A percentile compares a stretch with the other conserved stretches of the same genome.
These are phyloP conservation scores for Caryopteris hybrid DNA, from an alignment of 305 asterid genomes.

Conservation along the genomic window DNA sequence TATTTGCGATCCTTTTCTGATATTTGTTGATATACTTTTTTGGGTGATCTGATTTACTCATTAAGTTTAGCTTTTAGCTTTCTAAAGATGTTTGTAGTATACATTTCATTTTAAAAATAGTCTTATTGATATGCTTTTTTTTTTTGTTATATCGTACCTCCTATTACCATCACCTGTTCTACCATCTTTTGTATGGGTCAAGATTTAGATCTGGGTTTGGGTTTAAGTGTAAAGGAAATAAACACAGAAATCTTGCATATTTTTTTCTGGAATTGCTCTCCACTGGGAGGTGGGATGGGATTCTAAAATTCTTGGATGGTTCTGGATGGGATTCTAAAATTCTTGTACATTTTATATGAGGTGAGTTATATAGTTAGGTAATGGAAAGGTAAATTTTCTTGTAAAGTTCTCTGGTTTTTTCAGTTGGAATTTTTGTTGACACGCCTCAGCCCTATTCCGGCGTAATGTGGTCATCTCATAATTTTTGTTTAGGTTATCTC, in stretches of 20 bases:
- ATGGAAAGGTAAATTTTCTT: not conserved
- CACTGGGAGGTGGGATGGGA: constrained; percentile 1
- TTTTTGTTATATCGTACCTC: not conserved
- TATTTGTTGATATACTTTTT: not conserved
- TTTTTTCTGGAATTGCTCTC: not conserved
- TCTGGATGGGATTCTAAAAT: too few species aligned
- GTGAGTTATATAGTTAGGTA: not conserved
- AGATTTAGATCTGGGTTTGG: not conserved
- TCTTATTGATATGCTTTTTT: not conserved
- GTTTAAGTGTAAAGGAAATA: not conserved
- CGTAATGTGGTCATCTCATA: not conserved
- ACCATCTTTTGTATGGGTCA: not conserved
- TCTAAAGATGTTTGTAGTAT: not conserved
- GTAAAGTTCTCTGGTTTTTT: not conserved
- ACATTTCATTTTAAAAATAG: not conserved
- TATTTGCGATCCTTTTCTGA: not conserved
- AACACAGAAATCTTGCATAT: not conserved
- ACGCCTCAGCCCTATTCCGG: not conserved
- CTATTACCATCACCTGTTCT: not conserved
- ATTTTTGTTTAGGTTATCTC: not conserved
- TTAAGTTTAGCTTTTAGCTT: not conserved
- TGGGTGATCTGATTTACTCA: not conserved
- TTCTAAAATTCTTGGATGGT: too few species aligned
- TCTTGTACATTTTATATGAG: not conserved
- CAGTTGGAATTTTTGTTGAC: not conserved